These are phyloP conservation scores for Trapa bicornis DNA, from an alignment of 345 rosid species.

Conservation along the genomic window DNA sequence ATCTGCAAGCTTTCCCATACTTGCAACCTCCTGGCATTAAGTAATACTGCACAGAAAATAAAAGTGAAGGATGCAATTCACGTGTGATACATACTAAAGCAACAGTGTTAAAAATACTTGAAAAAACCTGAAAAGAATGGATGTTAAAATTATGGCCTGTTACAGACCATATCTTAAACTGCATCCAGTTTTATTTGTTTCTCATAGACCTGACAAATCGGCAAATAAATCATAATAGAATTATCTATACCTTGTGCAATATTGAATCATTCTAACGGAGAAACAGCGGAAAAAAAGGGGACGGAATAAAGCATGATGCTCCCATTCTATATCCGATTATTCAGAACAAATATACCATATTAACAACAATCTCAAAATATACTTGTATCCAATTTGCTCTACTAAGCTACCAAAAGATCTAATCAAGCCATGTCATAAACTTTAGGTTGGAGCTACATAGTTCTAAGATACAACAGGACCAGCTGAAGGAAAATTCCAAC, in stretches of 20 bases:
- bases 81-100: background rate
- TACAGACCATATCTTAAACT: background rate
- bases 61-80: background rate
- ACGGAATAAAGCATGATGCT: background rate
- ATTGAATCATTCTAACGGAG: background rate
- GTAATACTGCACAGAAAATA: slow-evolving; percentile 47
- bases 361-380: background rate
- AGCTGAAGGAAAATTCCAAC: background rate
- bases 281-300: background rate
- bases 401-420: background rate
- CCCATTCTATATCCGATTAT: background rate
- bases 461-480: background rate
- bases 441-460: background rate
- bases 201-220: background rate
- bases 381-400: background rate
- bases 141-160: background rate
- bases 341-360: background rate
- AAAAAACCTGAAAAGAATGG: background rate
- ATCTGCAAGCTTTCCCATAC: slow-evolving; percentile 76
- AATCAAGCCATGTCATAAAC: background rate
- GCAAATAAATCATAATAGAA: background rate
- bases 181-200: background rate
- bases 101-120: background rate
- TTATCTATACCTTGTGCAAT: background rate
- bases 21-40: slow-evolving; percentile 89